Evolutionary conservation across 2,329 filamentous ascomycete genomes (phyloP).

Genomic region (Diaporthe vexans): DNA sequence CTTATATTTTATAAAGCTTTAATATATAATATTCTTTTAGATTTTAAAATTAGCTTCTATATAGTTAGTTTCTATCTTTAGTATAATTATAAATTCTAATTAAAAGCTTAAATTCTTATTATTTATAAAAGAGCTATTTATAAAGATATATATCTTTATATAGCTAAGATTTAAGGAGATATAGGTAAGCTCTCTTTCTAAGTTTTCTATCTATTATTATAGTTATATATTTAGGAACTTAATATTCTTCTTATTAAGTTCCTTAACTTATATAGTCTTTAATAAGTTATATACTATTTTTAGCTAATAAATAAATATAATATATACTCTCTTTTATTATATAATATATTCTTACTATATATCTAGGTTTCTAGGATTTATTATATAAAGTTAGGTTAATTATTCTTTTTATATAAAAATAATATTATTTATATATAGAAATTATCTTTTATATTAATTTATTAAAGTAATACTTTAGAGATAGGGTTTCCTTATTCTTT

Average conservation of each 20-base stretch:
- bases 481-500: no score
- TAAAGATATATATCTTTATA: no score
- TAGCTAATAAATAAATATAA: not conserved
- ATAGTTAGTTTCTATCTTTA: not conserved
- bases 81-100: not conserved
- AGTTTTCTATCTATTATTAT: not conserved
- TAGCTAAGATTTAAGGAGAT: not conserved
- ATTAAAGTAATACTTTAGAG: no score
- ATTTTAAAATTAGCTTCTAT: not conserved
- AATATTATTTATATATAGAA: no score
- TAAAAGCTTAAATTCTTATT: not conserved
- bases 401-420: no score
- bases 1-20: not conserved
- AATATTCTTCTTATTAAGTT: not conserved
- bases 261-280: not conserved
- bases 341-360: not conserved
- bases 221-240: not conserved
- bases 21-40: not conserved
- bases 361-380: not conserved
- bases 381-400: not conserved
- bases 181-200: not conserved
- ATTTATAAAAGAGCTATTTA: not conserved
- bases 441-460: no score
- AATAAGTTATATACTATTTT: no score
- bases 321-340: not conserved